A percentile compares a stretch with the other conserved stretches of the same genome.
phyloP scores from a whole-genome alignment of 306 rosid species.

The Quercus alba region DNA sequence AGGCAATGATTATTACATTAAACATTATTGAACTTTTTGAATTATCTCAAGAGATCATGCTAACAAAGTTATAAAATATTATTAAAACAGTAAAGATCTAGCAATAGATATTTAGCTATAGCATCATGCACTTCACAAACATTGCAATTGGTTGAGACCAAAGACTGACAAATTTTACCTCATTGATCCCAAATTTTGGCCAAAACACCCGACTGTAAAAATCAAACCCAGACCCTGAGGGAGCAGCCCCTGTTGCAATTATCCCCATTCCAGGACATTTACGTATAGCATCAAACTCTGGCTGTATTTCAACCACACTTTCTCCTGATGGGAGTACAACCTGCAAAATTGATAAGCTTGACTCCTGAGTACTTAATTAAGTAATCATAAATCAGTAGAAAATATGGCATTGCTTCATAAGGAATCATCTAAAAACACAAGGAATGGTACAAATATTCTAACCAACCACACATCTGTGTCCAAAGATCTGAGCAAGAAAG shows the following conservation, averaged over 20 bases:
- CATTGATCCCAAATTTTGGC: conserved; percentile 62
- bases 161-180: conserved; percentile 36
- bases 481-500: neutral
- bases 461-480: neutral
- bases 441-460: neutral
- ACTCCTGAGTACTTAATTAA: neutral
- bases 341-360: conserved; percentile 35
- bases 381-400: conserved; percentile 13
- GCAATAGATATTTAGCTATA: neutral
- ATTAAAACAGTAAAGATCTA: neutral
- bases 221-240: conserved; percentile 63
- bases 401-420: neutral
- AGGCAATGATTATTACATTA: neutral
- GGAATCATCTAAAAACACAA: neutral
- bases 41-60: neutral
- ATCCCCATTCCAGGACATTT: conserved; percentile 64
- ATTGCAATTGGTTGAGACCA: neutral
- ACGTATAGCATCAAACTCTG: conserved; percentile 43
- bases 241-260: conserved; percentile 52
- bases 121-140: neutral
- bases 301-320: conserved; percentile 49
- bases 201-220: conserved; percentile 58
- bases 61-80: neutral
- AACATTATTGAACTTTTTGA: neutral
- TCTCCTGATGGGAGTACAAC: conserved; percentile 51